These are phyloP conservation scores for Nemophila menziesii DNA, from an alignment of 257 asterid species.

Conservation along the genomic window DNA sequence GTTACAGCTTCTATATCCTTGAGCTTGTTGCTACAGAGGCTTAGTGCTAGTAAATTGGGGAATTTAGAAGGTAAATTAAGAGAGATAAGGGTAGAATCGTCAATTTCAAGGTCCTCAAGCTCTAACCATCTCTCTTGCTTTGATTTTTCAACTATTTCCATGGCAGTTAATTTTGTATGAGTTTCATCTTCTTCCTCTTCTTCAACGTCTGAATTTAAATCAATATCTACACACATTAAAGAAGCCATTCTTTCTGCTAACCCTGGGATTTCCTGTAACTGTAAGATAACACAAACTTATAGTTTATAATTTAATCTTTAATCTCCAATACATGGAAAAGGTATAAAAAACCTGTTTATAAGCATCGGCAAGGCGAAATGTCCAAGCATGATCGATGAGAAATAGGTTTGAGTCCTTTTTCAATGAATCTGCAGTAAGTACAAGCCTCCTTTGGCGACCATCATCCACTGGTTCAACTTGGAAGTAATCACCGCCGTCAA, in stretches of 20 bases:
- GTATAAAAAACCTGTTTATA: conserved; percentile 50
- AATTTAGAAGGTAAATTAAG: conserved; percentile 79
- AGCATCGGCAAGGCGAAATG: conserved; percentile 86
- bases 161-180: conserved; percentile 28
- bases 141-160: conserved; percentile 47
- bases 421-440: conserved; percentile 37
- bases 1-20: conserved; percentile 35
- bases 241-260: conserved; percentile 90
- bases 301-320: too few relatives aligned
- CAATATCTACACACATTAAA: conserved; percentile 78
- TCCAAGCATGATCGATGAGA: conserved; percentile 95
- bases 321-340: background rate
- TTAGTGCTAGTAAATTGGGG: conserved; percentile 70
- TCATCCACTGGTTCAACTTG: conserved; percentile 80
- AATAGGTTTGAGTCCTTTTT: conserved; percentile 55
- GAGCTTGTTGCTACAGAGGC: conserved; percentile 71
- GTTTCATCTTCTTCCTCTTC: conserved; percentile 21
- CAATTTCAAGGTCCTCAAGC: conserved; percentile 74
- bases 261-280: conserved; percentile 83
- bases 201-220: conserved; percentile 36
- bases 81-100: conserved; percentile 50
- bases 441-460: conserved; percentile 73
- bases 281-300: conserved; percentile 33
- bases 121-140: conserved; percentile 82
- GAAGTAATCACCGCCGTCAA: conserved; percentile 82